Base-by-base conservation (phyloP, 2,329 filamentous ascomycete species). In the Diaporthe nobilis region DNA sequence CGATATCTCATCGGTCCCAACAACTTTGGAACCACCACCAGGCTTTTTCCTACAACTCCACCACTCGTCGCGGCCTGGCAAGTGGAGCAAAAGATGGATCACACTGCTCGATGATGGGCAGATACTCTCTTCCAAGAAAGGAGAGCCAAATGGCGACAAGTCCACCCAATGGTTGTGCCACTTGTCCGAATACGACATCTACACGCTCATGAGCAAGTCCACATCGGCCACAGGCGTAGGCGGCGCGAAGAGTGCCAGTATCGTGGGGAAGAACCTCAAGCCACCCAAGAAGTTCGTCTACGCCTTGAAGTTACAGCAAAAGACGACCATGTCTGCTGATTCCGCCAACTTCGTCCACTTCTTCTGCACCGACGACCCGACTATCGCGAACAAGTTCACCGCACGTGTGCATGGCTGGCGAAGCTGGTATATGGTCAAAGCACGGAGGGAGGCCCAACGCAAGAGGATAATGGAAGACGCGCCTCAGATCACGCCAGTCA, bases 301-400 rank as follows among this genome's bases (percentile, higher is more conserved):
- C 80, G 96, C 95, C 0, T 89, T 98, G 79, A 98, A 98, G 85
- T 97, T 94, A 79, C 95, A 98, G 85, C 93, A 98, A 81, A 98
- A 96, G 84, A 93, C 93, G 0, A 92, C 91, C 75, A 92, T 98
- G 80, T 98, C 98, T 81, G 86, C 95, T 72, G 93, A 93, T 72
- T 94, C 93, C 4, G 92, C 94, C 71, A 96, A 96, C 79, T 98
- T 95, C 81, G 94, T 98, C 4, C 96, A 98, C 81, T 98, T 96
- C 84, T 98, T 98, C 85, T 93, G 92, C 75, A 95, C 94, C 2
- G 94, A 95, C 60, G 94, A 98, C 79, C 86, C 89, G 7, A 82
- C 86, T 1, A 84, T 92, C 1, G 94, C 94, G 0, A 88, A 89
- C n/a, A 85, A 87, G 20, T 98, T 96, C 85, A 92, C 94, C 80